Conservation (phyloP, 2,329 filamentous ascomycete species). For the Nemania serpens region DNA sequence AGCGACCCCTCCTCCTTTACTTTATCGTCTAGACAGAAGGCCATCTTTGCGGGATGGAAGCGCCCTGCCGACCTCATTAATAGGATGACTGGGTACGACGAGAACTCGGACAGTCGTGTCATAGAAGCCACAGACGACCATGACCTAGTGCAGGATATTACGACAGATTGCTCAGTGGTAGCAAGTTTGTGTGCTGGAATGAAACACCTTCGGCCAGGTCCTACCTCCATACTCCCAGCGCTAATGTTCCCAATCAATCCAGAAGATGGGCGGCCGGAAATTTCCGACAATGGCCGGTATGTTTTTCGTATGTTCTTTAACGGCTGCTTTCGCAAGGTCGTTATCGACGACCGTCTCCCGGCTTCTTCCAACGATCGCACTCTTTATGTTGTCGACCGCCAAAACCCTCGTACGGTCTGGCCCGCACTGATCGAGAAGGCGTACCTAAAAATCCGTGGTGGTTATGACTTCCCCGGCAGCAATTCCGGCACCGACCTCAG, state of each 20-base stretch:
- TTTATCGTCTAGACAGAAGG: slow-evolving; percentile 73
- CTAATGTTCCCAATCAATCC: slow-evolving; percentile 78
- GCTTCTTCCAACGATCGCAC: slow-evolving; percentile 73
- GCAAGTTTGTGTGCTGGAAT: slow-evolving; percentile 88
- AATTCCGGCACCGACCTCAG: slow-evolving; percentile 96
- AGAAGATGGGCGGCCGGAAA: slow-evolving; percentile 57
- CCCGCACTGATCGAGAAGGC: slow-evolving; percentile 94
- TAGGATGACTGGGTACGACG: slow-evolving; percentile 29
- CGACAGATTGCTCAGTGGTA: slow-evolving; percentile 95
- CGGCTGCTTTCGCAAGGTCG: slow-evolving; percentile 83
- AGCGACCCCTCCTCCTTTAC: slow-evolving; percentile 73
- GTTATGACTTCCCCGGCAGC: slow-evolving; percentile 96
- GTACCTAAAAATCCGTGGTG: slow-evolving; percentile 91
- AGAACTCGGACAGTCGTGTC: slow-evolving; percentile 18
- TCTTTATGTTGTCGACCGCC: slow-evolving; percentile 85
- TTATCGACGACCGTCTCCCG: slow-evolving; percentile 88
- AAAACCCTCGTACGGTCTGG: slow-evolving; percentile 83
- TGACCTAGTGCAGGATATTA: slow-evolving; percentile 93
- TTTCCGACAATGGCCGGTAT: slow-evolving; percentile 86
- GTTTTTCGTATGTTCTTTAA: slow-evolving; percentile 95
- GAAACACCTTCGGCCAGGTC: slow-evolving; percentile 69
- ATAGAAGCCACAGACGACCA: slow-evolving; percentile 56
- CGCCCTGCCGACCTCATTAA: slow-evolving; percentile 72
- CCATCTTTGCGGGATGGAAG: slow-evolving; percentile 84
- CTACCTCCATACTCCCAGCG: slow-evolving; percentile 70